Percentiles rank a stretch among this genome's conserved stretches.
Conservation (phyloP, 2,329 filamentous ascomycete genomes). For the Aspergillus novoparasiticus region DNA sequence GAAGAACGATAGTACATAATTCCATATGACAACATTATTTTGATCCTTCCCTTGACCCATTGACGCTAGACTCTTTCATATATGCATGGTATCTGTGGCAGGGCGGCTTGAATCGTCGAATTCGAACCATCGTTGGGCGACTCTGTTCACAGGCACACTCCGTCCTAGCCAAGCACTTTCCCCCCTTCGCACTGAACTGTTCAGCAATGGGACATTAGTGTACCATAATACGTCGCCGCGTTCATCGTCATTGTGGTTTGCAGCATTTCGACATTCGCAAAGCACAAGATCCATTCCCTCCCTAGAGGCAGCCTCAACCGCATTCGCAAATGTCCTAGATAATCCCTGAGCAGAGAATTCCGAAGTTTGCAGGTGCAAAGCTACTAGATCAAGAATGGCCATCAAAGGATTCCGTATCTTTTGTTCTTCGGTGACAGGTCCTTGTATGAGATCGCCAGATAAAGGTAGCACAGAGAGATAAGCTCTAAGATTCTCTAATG, state of each 20-base stretch:
- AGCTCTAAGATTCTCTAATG: constrained; percentile 75
- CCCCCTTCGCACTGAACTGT: constrained; percentile 53
- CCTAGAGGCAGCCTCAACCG: constrained; percentile 40
- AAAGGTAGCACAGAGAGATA: constrained; percentile 63
- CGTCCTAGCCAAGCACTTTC: constrained; percentile 58
- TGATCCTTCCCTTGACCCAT: constrained; percentile 11
- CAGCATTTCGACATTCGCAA: constrained; percentile 43
- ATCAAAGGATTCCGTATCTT: constrained; percentile 30
- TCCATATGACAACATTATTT: constrained; percentile 4
- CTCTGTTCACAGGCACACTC: constrained; percentile 58
- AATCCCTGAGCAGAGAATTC: constrained; percentile 54
- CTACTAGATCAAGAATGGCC: constrained; percentile 44
- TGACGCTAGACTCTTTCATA: constrained; percentile 15
- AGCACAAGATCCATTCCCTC: constrained; percentile 38
- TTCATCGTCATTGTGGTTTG: constrained; percentile 31
- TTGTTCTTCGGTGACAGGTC: background rate
- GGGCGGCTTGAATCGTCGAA: constrained; percentile 47
- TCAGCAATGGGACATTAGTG: constrained; percentile 64
- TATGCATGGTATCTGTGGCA: constrained; percentile 1
- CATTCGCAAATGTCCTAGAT: constrained; percentile 46
- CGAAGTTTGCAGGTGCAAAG: constrained; percentile 44
- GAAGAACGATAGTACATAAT: constrained; percentile 29
- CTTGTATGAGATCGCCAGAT: background rate
- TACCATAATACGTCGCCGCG: constrained; percentile 44
- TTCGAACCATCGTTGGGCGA: constrained; percentile 68